phyloP scores from a whole-genome alignment of 2,329 filamentous ascomycete species.

The Pseudocercospora macadamiae region DNA sequence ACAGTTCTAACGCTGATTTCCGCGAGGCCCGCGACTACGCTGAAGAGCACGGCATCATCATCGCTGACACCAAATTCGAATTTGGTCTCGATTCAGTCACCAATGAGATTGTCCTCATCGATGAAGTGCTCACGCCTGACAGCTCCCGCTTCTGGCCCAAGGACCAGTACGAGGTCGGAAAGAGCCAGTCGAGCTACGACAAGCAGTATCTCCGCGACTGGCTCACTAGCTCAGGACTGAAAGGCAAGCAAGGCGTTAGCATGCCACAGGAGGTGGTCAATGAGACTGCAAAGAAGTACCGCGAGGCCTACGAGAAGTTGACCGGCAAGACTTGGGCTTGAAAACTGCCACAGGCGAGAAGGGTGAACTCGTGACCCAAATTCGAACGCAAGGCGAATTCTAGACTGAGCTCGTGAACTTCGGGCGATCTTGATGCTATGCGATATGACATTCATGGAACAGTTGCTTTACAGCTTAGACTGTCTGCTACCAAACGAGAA shows the following conservation, averaged over 20 bases:
- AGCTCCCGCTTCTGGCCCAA: constrained; percentile 82
- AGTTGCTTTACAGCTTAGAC: constrained; percentile 23
- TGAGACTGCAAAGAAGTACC: constrained; percentile 72
- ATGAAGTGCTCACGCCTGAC: constrained; percentile 81
- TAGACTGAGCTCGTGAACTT: too few relatives aligned
- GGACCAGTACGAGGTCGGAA: constrained; percentile 71
- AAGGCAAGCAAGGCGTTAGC: constrained; percentile 71
- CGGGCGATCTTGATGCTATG: too few relatives aligned
- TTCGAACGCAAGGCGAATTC: too few relatives aligned
- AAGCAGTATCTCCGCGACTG: constrained; percentile 78
- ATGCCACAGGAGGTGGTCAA: constrained; percentile 73
- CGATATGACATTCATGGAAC: not conserved
- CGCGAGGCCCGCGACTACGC: constrained; percentile 65
- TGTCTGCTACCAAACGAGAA: constrained; percentile 24
- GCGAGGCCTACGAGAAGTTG: constrained; percentile 72
- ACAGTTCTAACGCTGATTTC: not conserved
- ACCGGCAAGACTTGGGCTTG: constrained; percentile 27
- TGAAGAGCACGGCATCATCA: constrained; percentile 68
- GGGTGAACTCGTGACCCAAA: too few relatives aligned
- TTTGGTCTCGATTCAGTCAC: constrained; percentile 67
- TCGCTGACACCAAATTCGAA: constrained; percentile 78
- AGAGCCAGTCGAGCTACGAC: constrained; percentile 81
- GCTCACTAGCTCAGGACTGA: constrained; percentile 72
- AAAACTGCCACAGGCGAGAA: too few relatives aligned
- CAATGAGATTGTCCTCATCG: constrained; percentile 72